Evolutionary conservation across 306 rosid genomes (phyloP).

Genomic region (Macrotyloma uniflorum): DNA sequence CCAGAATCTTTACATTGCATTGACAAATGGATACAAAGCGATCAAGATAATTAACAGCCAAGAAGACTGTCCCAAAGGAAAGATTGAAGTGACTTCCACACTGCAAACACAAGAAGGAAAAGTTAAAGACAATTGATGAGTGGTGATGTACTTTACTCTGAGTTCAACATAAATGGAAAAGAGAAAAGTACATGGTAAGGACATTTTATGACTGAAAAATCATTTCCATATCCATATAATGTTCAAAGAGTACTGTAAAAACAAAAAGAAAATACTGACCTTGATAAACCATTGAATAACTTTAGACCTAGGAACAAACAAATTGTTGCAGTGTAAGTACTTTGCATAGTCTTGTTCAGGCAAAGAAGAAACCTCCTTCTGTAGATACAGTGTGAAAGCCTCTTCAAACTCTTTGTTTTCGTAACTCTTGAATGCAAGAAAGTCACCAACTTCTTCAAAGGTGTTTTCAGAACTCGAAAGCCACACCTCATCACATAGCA

Average conservation of each 20-base stretch:
- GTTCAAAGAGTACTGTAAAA: neutral
- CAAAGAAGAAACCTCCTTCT: slow-evolving; percentile 1
- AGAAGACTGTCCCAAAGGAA: slow-evolving; percentile 3
- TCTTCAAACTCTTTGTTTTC: neutral
- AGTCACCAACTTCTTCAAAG: neutral
- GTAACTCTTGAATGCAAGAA: neutral
- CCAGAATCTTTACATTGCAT: neutral
- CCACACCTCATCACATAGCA: slow-evolving; percentile 16
- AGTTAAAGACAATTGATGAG: neutral
- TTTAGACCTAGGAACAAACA: neutral
- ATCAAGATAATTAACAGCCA: slow-evolving; percentile 7
- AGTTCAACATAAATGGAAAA: neutral
- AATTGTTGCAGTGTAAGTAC: slow-evolving; percentile 1
- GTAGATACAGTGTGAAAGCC: neutral
- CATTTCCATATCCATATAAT: neutral
- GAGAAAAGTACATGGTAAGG: neutral
- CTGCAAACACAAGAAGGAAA: neutral
- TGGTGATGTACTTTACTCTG: neutral
- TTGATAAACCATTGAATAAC: slow-evolving; percentile 18
- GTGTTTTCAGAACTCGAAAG: neutral
- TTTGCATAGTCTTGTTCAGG: neutral
- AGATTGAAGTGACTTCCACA: slow-evolving; percentile 8
- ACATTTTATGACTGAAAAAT: neutral
- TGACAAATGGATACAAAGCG: slow-evolving; percentile 20
- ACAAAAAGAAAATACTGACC: neutral